Base-by-base conservation (phyloP, 306 rosid species). In the Medicago lupulina region DNA sequence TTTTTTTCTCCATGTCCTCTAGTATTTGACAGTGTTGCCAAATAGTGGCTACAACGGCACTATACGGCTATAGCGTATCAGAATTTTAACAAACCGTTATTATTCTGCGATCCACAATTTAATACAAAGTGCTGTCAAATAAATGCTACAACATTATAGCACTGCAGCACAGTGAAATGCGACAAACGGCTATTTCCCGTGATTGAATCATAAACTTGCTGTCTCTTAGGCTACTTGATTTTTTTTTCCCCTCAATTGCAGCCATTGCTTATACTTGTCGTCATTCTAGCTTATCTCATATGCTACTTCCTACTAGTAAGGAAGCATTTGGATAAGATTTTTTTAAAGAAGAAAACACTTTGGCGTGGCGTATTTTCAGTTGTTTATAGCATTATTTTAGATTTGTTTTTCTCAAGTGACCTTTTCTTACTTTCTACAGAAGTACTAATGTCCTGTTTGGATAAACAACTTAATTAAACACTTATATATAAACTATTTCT, bases 1-100 rank as follows among this genome's bases (percentile, higher is more conserved):
- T 57, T 12, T 57, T 75, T 64, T 77, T 16, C 12, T 51, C 49
- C n/a, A 70, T 77, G 16, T 67, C 19, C 21, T 41, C n/a, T 71
- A 21, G 18, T 69, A 16, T 57, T 28, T 19, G 54, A 15, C 38
- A 58, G 28, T 23, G 28, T 23, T 23, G 28, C 28, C 28, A 23
- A 23, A 23, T 23, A 23, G 28, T 0, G 28, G 28, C 28, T 23
- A 23, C 28, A 23, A 2, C 28, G 28, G 28, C 28, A 23, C 28
- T 23, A 23, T 23, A 23, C 28, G 28, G 28, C 28, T 23, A 23
- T 2, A 23, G 28, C 28, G 28, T 2, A 23, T 1, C 2, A 23
- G 28, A 23, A 23, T 23, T 23, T 21, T 23, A 23, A 23, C 28
- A 23, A 23, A 23, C 28, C 28, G 3, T 23, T 2, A 2, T 23